Percentiles rank a stretch among this genome's conserved stretches.
phyloP scores from a whole-genome alignment of 2,329 filamentous ascomycete genomes.

The Dendryphion nanum region DNA sequence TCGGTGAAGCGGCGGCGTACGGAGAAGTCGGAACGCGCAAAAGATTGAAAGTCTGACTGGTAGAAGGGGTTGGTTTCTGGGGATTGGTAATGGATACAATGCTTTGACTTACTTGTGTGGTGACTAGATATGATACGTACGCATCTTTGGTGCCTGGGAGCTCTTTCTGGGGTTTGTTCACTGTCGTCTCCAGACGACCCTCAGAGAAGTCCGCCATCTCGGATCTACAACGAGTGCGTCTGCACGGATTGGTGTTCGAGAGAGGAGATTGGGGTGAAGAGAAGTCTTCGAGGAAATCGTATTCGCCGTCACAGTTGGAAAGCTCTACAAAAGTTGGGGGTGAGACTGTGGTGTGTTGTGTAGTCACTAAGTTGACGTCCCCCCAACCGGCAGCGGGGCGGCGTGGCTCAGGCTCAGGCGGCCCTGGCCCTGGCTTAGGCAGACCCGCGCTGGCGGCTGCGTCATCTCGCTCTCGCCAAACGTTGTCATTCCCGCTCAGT shows the following conservation, averaged over 20 bases:
- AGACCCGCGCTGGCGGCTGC: too few relatives aligned
- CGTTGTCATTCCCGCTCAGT: too few relatives aligned
- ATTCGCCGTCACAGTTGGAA: not conserved
- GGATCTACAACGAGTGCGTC: too few relatives aligned
- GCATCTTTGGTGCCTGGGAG: conserved; percentile 95
- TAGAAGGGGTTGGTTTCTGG: not conserved
- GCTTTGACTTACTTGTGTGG: conserved; percentile 57
- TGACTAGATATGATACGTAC: conserved; percentile 93
- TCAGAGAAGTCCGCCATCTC: conserved; percentile 44
- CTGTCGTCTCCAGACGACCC: conserved; percentile 79
- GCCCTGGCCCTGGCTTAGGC: too few relatives aligned
- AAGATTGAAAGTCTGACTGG: conserved; percentile 90
- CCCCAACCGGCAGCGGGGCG: too few relatives aligned
- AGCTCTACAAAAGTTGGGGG: not conserved
- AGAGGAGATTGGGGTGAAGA: not conserved
- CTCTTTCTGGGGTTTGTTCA: conserved; percentile 85
- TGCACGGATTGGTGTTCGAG: too few relatives aligned
- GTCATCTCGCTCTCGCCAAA: too few relatives aligned
- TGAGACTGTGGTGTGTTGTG: conserved; percentile 4
- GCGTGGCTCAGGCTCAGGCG: too few relatives aligned
- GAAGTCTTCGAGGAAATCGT: not conserved
- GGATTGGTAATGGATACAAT: not conserved
- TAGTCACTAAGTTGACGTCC: too few relatives aligned
- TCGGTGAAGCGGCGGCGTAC: conserved; percentile 94
- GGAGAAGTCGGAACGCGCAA: conserved; percentile 74